phyloP scores from a whole-genome alignment of 2,329 filamentous ascomycete genomes.

The Lachnellula cervina region DNA sequence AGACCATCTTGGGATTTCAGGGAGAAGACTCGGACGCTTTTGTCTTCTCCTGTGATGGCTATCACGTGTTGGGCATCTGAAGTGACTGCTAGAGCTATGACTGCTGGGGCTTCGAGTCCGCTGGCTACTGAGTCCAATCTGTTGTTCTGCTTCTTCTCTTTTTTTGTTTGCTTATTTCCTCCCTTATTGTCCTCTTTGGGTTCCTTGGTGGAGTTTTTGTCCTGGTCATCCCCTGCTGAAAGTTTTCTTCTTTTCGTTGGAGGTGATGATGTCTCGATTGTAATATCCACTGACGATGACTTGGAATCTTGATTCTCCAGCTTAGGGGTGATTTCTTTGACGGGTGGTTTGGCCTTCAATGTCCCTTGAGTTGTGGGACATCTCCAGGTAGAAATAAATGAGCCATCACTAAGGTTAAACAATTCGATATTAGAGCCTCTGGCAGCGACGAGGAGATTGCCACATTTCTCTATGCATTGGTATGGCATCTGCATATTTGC shows the following conservation, averaged over 20 bases:
- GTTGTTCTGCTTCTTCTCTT: conserved; percentile 18
- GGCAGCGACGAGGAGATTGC: conserved; percentile 64
- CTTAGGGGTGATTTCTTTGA: neutral
- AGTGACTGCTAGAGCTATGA: conserved; percentile 65
- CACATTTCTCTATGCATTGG: conserved; percentile 53
- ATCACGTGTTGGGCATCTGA: conserved; percentile 63
- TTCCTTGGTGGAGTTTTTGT: neutral
- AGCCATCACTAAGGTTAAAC: conserved; percentile 55
- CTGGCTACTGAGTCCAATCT: conserved; percentile 16
- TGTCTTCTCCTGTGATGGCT: conserved; percentile 85
- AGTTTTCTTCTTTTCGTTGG: conserved; percentile 32
- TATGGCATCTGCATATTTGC: conserved; percentile 53
- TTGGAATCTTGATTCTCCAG: conserved; percentile 3
- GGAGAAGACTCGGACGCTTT: conserved; percentile 78
- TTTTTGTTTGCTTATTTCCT: conserved; percentile 14
- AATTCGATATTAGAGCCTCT: conserved; percentile 68
- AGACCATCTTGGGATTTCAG: conserved; percentile 48
- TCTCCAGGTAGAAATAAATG: conserved; percentile 45
- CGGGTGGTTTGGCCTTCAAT: neutral
- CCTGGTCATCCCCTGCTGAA: conserved; percentile 9
- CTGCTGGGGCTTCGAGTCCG: conserved; percentile 52
- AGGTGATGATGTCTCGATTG: conserved; percentile 13
- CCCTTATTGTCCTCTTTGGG: neutral
- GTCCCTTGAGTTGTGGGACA: conserved; percentile 16
- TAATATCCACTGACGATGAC: conserved; percentile 8